These are phyloP conservation scores for Psilocybe sp. DNA, from an alignment of 768 basidiomycete genomes.

Conservation along the genomic window DNA sequence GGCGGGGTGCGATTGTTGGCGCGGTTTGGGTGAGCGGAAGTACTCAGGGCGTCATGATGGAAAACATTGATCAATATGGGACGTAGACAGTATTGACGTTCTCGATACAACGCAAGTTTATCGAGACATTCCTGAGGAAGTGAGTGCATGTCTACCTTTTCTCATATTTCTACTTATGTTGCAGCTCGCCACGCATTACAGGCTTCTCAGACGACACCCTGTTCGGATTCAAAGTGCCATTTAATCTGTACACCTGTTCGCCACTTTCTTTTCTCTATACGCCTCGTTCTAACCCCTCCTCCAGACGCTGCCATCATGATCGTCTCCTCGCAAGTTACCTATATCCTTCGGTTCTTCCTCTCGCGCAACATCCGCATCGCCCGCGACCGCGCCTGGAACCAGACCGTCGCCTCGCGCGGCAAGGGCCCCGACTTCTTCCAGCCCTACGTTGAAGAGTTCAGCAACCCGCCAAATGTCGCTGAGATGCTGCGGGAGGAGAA, in stretches of 20 bases:
- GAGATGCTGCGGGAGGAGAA: conserved; percentile 24
- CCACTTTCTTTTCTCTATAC: not conserved
- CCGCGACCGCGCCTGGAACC: conserved; percentile 71
- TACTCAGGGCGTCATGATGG: not conserved
- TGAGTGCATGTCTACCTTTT: conserved; percentile 23
- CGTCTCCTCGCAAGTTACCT: conserved; percentile 69
- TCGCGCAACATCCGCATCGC: conserved; percentile 80
- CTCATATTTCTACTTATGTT: not conserved
- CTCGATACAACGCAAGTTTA: conserved; percentile 65
- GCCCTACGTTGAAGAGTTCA: conserved; percentile 82
- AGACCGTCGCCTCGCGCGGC: conserved; percentile 80
- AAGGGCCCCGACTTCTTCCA: conserved; percentile 85
- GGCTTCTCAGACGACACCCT: conserved; percentile 62
- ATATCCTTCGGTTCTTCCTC: conserved; percentile 80
- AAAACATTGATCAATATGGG: not conserved
- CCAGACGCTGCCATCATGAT: conserved; percentile 75
- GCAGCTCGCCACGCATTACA: conserved; percentile 60
- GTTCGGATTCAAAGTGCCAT: conserved; percentile 64
- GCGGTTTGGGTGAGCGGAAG: conserved; percentile 56
- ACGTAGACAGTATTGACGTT: conserved; percentile 65
- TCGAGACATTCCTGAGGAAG: conserved; percentile 64
- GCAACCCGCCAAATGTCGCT: conserved; percentile 46
- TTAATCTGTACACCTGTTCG: conserved; percentile 70
- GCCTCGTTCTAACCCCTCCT: not conserved
- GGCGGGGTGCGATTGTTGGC: conserved; percentile 68